A percentile compares a stretch with the other conserved stretches of the same genome.
phyloP scores from a whole-genome alignment of 768 basidiomycete genomes.

The Steccherinum ochraceum region DNA sequence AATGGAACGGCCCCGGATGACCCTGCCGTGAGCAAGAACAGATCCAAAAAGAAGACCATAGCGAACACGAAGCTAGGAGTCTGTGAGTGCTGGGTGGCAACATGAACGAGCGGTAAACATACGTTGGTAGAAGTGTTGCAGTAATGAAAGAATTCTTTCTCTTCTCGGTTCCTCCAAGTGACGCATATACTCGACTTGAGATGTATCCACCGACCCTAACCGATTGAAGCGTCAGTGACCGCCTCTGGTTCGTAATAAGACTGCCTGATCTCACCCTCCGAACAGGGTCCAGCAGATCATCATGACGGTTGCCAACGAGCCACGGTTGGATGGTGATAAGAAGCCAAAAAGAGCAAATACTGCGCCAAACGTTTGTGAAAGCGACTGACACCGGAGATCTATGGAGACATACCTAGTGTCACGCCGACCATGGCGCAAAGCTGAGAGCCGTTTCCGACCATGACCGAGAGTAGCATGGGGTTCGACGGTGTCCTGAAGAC shows the following conservation, averaged over 20 bases:
- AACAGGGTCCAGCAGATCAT: constrained; percentile 94
- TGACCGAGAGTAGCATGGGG: constrained; percentile 72
- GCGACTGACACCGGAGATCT: not conserved
- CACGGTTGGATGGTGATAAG: constrained; percentile 92
- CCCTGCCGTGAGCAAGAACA: constrained; percentile 77
- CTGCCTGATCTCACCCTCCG: constrained; percentile 51
- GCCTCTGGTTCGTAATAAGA: not conserved
- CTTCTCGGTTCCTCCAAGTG: constrained; percentile 72
- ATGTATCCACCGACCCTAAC: constrained; percentile 81
- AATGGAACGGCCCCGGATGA: constrained; percentile 97
- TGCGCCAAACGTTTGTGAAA: constrained; percentile 21
- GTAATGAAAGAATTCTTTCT: constrained; percentile 83
- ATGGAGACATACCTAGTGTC: constrained; percentile 57
- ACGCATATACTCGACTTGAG: constrained; percentile 75
- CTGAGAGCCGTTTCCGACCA: constrained; percentile 90
- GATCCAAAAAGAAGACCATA: constrained; percentile 83
- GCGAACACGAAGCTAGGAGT: constrained; percentile 66
- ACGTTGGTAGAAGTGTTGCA: constrained; percentile 86
- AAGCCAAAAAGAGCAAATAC: constrained; percentile 92
- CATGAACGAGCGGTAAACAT: constrained; percentile 25
- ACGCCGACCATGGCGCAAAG: constrained; percentile 81
- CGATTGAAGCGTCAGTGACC: not conserved
- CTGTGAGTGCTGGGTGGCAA: not conserved
- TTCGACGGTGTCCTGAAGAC: constrained; percentile 83
- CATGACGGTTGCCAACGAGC: constrained; percentile 90